Conservation (phyloP, 805 yeast species). For the Zygosaccharomyces lentus region DNA sequence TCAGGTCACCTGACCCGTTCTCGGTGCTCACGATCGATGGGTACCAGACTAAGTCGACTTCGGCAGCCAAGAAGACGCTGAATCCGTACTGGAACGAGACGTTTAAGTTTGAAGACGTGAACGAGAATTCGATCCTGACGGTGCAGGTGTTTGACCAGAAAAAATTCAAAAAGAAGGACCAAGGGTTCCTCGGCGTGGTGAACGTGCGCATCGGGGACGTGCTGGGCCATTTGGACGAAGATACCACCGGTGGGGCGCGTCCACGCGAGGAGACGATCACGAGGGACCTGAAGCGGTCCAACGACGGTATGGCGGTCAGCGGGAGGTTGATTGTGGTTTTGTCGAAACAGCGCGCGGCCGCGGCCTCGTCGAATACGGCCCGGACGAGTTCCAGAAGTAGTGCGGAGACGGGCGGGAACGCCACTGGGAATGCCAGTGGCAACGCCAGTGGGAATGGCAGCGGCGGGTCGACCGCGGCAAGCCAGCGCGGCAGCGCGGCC, state of each 20-base stretch:
- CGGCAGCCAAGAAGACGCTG: conserved; percentile 87
- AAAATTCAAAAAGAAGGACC: conserved; percentile 96
- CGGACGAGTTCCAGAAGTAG: conserved; percentile 11
- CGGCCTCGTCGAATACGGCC: conserved; percentile 32
- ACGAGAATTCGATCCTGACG: conserved; percentile 78
- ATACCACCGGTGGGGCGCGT: conserved; percentile 29
- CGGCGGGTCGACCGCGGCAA: conserved; percentile 1
- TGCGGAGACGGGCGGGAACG: conserved; percentile 17
- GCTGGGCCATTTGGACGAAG: conserved; percentile 52
- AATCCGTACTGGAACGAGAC: conserved; percentile 98
- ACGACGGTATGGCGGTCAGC: conserved; percentile 86
- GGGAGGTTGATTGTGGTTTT: conserved; percentile 83
- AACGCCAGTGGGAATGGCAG: too few species aligned
- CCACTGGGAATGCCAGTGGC: conserved; percentile 12
- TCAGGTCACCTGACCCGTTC: conserved; percentile 96
- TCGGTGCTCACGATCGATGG: conserved; percentile 98
- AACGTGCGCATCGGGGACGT: conserved; percentile 88
- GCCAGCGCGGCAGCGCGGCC: not conserved
- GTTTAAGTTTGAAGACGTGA: conserved; percentile 68
- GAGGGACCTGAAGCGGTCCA: conserved; percentile 84
- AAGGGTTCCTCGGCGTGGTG: conserved; percentile 95
- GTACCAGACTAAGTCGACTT: conserved; percentile 89
- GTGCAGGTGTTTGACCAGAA: conserved; percentile 96
- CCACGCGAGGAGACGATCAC: conserved; percentile 77
- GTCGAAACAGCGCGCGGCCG: conserved; percentile 34